These are phyloP conservation scores for Hondaea fermentalgiana DNA, from an alignment of 108 stramenopile species.

Conservation along the genomic window DNA sequence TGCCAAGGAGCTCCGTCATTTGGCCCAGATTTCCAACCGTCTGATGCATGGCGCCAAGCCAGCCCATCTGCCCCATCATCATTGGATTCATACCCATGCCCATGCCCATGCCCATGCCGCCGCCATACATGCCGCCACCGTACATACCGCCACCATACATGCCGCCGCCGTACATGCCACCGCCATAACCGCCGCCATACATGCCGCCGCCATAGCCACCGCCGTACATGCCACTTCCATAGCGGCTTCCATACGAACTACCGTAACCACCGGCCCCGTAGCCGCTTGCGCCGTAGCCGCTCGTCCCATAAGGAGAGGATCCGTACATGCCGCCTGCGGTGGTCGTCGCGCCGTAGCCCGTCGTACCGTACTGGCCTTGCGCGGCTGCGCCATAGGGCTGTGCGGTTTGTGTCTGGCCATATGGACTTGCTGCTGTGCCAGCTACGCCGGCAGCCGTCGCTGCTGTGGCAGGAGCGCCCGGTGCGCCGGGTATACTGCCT, in stretches of 20 bases:
- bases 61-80: conserved; percentile 18
- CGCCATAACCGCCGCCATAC: not conserved
- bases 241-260: not conserved
- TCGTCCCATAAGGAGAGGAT: not conserved
- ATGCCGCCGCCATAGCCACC: not conserved
- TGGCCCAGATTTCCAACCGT: not conserved
- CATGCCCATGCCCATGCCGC: not conserved
- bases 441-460: too few species aligned
- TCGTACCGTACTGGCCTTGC: too few species aligned
- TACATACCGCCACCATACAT: conserved; percentile 1
- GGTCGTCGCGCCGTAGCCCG: not conserved
- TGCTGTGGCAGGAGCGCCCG: not conserved
- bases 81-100: not conserved
- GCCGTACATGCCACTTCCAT: not conserved
- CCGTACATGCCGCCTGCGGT: not conserved
- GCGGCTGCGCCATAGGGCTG: not conserved
- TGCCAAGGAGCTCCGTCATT: conserved; percentile 9
- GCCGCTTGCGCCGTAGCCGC: not conserved
- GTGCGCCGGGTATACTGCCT: not conserved
- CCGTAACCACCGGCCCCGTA: not conserved
- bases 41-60: conserved; percentile 17
- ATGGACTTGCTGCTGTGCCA: too few species aligned
- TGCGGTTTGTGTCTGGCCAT: too few species aligned
- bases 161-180: not conserved
- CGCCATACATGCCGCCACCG: conserved; percentile 7